Conservation (phyloP, 495 filamentous ascomycete species). For the Penicillium turbatum region DNA sequence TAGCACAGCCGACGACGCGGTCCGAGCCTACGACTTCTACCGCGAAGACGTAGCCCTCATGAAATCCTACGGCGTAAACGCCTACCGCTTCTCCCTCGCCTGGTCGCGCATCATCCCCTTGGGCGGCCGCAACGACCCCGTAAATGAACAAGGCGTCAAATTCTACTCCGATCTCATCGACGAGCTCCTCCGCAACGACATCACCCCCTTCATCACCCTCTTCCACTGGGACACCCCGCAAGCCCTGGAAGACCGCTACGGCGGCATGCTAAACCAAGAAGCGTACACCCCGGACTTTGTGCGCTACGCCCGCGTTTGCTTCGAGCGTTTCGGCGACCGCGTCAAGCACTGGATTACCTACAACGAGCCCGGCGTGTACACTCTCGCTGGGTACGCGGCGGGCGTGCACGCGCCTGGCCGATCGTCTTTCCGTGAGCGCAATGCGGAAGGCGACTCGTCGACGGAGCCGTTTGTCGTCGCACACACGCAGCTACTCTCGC, state of each 20-base stretch:
- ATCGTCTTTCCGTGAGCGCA: slow-evolving; percentile 41
- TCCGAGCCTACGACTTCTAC: slow-evolving; percentile 66
- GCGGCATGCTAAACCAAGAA: slow-evolving; percentile 42
- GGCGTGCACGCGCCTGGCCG: slow-evolving; percentile 46
- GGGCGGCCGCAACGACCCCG: slow-evolving; percentile 29
- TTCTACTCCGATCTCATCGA: slow-evolving; percentile 45
- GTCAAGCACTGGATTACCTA: slow-evolving; percentile 51
- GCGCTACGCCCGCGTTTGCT: slow-evolving; percentile 43
- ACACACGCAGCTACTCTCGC: slow-evolving; percentile 42
- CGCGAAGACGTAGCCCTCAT: slow-evolving; percentile 67
- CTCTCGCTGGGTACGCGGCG: slow-evolving; percentile 45
- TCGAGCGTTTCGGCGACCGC: slow-evolving; percentile 39
- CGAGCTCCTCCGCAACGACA: slow-evolving; percentile 37
- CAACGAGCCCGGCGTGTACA: slow-evolving; percentile 46
- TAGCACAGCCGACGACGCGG: slow-evolving; percentile 60
- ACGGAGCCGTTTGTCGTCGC: slow-evolving; percentile 45
- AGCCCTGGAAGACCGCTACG: slow-evolving; percentile 43
- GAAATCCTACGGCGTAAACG: slow-evolving; percentile 58
- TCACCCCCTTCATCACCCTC: slow-evolving; percentile 47
- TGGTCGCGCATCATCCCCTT: slow-evolving; percentile 67
- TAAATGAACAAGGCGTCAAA: slow-evolving; percentile 41
- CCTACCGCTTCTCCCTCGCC: slow-evolving; percentile 68
- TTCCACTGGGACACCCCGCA: slow-evolving; percentile 51
- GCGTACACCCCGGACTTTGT: slow-evolving; percentile 44
- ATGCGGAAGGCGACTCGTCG: slow-evolving; percentile 42